Evolutionary conservation across 164 flowering plant genomes (phyloP), one percentile per base, ranked within the genome.

Genomic region (Chimonanthus salicifolius): DNA sequence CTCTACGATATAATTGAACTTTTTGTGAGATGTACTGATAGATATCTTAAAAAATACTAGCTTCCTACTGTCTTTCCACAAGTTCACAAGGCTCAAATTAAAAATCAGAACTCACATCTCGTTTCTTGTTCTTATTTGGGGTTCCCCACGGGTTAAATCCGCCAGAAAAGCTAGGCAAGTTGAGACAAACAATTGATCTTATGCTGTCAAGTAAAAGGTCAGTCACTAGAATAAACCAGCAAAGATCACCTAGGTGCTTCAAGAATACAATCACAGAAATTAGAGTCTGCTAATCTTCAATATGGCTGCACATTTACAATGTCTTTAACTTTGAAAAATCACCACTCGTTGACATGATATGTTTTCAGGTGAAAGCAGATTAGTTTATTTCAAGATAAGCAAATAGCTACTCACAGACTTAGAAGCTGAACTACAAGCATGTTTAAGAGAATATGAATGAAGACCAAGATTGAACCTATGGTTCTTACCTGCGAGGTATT

Each of bases 151-250:
- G 97, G 80, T 92, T 87, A 20, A 94, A 83, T 71, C 98, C 98
- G 75, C 98, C 98, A 49, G 96, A 94, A 81, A 94, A 94, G 80
- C 97, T 94, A n/a, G 97, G 96, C 81, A 92, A 82, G 80, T 94
- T 94, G 51, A 94, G 89, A 83, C 97, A 92, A 45, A 92, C 81
- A 51, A 94, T 89, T 5, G 98, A 94, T 80, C 97, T 81, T 79
- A 94, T 90, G 76, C 98, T 94, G 94, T 49, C 86, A 8, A 70
- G 45, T 60, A 51, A 13, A 50, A 20, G 58, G 21, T n/a, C 10
- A 10, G 45, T 63, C 66, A 63, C 44, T 33, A 33, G 44, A 44
- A 21, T 66, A 66, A 13, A 66, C 47, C 68, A 46, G 44, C 21
- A 63, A 21, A 21, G 68, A 66, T 66, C 0, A 45, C 20, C 49